Conservation (phyloP, 2,329 filamentous ascomycete species). For the Pseudogymnoascus sp. region DNA sequence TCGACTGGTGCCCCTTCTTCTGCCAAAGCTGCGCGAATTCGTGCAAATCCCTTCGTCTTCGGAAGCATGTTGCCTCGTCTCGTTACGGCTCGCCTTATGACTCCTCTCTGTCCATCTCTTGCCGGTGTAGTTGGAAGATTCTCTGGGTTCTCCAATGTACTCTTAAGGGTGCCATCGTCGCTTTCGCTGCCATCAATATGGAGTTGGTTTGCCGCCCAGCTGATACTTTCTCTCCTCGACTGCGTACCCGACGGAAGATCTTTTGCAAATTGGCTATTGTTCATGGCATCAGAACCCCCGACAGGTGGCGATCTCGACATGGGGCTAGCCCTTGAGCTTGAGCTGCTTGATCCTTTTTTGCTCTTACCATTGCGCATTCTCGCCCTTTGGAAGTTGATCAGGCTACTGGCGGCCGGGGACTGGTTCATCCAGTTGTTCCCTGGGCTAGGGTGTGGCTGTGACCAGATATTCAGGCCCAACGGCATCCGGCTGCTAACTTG, state of each 20-base stretch:
- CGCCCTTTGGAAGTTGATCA: constrained; percentile 68
- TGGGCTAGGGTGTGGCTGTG: constrained; percentile 37
- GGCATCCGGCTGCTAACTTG: constrained; percentile 56
- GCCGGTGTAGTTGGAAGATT: constrained; percentile 34
- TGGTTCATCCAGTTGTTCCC: constrained; percentile 55
- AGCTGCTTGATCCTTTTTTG: constrained; percentile 60
- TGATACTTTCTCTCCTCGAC: constrained; percentile 77
- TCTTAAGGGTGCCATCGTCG: constrained; percentile 54
- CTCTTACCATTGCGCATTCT: constrained; percentile 51
- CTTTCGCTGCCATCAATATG: constrained; percentile 77
- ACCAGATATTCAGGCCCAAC: constrained; percentile 27
- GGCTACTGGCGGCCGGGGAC: constrained; percentile 64
- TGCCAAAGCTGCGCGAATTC: constrained; percentile 79
- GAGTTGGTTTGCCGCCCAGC: constrained; percentile 80
- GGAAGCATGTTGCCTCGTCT: constrained; percentile 87
- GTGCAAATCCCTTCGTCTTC: constrained; percentile 91
- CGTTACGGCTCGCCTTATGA: constrained; percentile 75
- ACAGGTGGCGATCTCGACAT: constrained; percentile 72
- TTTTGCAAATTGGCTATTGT: constrained; percentile 43
- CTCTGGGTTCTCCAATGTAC: constrained; percentile 31
- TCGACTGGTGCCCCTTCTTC: constrained; percentile 87
- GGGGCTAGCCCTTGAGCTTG: constrained; percentile 58
- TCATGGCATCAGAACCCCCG: constrained; percentile 24
- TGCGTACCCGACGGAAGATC: constrained; percentile 40
- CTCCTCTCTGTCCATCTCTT: constrained; percentile 57